phyloP scores from a whole-genome alignment of 2,329 filamentous ascomycete genomes.

The Alternaria metachromatica region DNA sequence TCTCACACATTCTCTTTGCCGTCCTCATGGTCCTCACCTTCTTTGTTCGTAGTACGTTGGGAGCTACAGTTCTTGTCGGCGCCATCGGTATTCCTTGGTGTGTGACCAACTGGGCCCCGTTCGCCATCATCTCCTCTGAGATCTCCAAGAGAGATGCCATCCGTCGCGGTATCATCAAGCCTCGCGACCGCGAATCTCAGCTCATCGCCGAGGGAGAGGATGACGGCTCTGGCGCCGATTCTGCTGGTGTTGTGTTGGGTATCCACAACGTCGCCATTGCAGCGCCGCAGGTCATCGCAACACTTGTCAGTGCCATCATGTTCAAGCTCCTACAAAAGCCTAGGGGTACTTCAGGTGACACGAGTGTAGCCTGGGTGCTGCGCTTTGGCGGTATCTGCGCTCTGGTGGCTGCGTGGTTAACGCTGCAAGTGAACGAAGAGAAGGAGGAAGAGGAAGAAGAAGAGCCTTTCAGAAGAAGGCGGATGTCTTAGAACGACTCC shows the following conservation, averaged over 20 bases:
- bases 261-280: conserved; percentile 97
- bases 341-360: conserved; percentile 81
- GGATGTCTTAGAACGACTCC: conserved; percentile 28
- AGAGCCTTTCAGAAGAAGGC: conserved; percentile 30
- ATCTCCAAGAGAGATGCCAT: conserved; percentile 82
- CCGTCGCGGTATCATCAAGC: conserved; percentile 58
- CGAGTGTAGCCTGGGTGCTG: conserved; percentile 85
- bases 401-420: conserved; percentile 76
- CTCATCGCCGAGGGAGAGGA: conserved; percentile 55
- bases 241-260: conserved; percentile 88
- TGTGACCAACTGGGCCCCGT: conserved; percentile 91
- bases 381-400: conserved; percentile 83
- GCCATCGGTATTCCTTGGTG: conserved; percentile 92
- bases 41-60: conserved; percentile 72
- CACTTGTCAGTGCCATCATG: conserved; percentile 80
- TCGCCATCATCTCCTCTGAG: conserved; percentile 92
- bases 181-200: conserved; percentile 48
- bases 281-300: conserved; percentile 89
- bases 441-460: conserved; percentile 34
- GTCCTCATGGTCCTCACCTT: conserved; percentile 83
- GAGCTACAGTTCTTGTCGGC: conserved; percentile 78
- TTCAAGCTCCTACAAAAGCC: conserved; percentile 89
- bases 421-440: conserved; percentile 71
- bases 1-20: conserved; percentile 84
- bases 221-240: conserved; percentile 68